These are phyloP conservation scores for Nannochloris sp. DNA, from an alignment of 139 green algal species.

Conservation along the genomic window DNA sequence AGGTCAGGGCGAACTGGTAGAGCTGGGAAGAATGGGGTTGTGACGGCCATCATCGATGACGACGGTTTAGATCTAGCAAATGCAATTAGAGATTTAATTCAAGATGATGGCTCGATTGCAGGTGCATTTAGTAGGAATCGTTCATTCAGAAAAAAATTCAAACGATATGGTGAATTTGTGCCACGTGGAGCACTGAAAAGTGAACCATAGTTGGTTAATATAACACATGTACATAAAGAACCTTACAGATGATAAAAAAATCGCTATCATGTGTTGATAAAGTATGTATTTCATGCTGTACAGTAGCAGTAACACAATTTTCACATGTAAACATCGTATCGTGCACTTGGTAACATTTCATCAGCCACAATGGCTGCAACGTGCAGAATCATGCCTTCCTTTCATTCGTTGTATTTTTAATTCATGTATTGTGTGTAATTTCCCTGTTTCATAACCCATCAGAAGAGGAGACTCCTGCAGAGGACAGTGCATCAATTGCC, in stretches of 20 bases:
- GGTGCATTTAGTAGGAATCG: constrained; percentile 85
- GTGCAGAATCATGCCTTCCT: no score
- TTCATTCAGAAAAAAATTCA: constrained; percentile 85
- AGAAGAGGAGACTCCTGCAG: not conserved
- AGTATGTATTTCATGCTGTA: no score
- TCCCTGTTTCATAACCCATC: not conserved
- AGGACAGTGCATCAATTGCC: not conserved
- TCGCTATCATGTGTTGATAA: not conserved
- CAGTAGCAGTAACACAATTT: no score
- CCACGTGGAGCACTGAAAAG: constrained; percentile 39
- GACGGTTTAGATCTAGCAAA: constrained; percentile 48
- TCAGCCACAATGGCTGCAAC: no score
- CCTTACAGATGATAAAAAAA: not conserved
- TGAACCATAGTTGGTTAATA: not conserved
- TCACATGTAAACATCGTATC: no score
- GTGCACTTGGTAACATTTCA: no score
- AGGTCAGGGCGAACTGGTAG: constrained; percentile 69
- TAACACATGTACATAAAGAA: not conserved
- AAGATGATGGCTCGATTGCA: constrained; percentile 60
- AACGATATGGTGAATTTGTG: constrained; percentile 72
- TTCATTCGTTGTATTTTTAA: no score
- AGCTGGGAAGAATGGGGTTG: constrained; percentile 57
- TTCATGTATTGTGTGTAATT: not conserved
- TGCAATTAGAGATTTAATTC: constrained; percentile 50
- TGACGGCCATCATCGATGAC: constrained; percentile 71